A percentile compares a stretch with the other conserved stretches of the same genome.
Evolutionary conservation across 768 basidiomycete species (phyloP).

Genomic region (Roridomyces roridus): DNA sequence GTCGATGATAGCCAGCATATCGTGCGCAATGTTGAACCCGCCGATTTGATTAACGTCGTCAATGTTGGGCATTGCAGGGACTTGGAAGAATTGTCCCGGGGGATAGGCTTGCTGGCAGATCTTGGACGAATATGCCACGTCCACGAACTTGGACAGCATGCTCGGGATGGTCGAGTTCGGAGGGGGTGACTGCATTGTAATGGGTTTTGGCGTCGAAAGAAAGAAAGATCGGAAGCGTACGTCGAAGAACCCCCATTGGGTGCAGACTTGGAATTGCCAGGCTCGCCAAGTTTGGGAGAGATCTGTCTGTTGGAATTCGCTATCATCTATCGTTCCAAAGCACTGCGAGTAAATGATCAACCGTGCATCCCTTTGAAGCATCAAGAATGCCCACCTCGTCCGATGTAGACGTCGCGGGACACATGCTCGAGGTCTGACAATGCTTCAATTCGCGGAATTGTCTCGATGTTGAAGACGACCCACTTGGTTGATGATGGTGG

Average conservation of each 20-base stretch:
- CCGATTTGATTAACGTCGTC: slow-evolving; percentile 18
- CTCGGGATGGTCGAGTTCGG: slow-evolving; percentile 34
- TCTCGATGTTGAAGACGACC: too few species aligned
- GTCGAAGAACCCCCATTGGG: slow-evolving; percentile 94
- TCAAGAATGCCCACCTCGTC: slow-evolving; percentile 17
- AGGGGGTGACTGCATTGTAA: slow-evolving; percentile 2
- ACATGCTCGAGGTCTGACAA: slow-evolving; percentile 18
- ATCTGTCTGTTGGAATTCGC: slow-evolving; percentile 63
- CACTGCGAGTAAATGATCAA: slow-evolving; percentile 55
- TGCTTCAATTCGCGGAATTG: slow-evolving; percentile 3
- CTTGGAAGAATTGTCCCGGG: slow-evolving; percentile 16
- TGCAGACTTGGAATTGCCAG: slow-evolving; percentile 92
- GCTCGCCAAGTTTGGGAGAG: slow-evolving; percentile 80
- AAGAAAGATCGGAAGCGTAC: slow-evolving; percentile 45
- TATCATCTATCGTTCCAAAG: slow-evolving; percentile 82
- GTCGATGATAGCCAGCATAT: slow-evolving; percentile 19
- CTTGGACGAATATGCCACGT: slow-evolving; percentile 49
- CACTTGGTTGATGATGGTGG: slow-evolving; percentile 16
- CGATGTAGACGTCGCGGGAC: slow-evolving; percentile 12
- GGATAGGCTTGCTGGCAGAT: slow-evolving; percentile 21
- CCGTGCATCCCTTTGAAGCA: too few species aligned
- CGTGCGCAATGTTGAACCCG: slow-evolving; percentile 20
- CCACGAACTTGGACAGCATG: slow-evolving; percentile 71
- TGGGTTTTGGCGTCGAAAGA: too few species aligned
- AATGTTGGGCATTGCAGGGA: slow-evolving; percentile 14